Evolutionary conservation across 176 grass and related monocot species (phyloP), one percentile per base, ranked within the genome.

Genomic region (Hordeum marinum): DNA sequence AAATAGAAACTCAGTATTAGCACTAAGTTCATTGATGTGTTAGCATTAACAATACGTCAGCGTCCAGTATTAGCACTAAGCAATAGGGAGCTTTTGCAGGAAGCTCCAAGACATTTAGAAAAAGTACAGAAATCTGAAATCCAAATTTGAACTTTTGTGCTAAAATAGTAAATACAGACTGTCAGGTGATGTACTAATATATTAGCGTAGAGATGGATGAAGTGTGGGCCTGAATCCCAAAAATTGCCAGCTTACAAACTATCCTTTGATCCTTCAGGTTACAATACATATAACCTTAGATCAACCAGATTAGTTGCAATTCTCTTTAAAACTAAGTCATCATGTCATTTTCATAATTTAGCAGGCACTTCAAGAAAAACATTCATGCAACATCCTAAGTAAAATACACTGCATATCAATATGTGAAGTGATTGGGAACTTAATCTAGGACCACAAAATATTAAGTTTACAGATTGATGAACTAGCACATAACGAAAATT

Each of bases 201-300:
- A 58, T 52, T 4, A 14, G 70, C 65, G n/a, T 87, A 74, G 74
- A 54, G 7, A 71, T 41, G 32, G 65, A 70, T 71, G 43, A 82
- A 74, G 43, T 36, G n/a, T 50, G 35, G 12, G 39, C 36, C 80
- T 31, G 43, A 25, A 57, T 57, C 18, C 54, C 54, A 57, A 57
- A 57, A 57, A 57, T 57, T 57, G 20, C 54, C 54, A 57, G 40
- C 68, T 79, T 78, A 37, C 18, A 46, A 36, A 29, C 10, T 42
- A 29, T 26, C 43, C 13, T 21, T 67, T 66, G 32, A 26, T 37
- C 32, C 83, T 78, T 78, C n/a, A 68, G 62, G 5, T 57, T 8
- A 78, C 10, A 77, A 41, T 50, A 57, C 21, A 1, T 24, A 29
- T 24, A 29, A 31, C 14, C 21, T 9, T 9, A 6, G 23, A 55